Base-by-base conservation (phyloP, 2,329 filamentous ascomycete genomes). In the Rasamsonia emersonii region DNA sequence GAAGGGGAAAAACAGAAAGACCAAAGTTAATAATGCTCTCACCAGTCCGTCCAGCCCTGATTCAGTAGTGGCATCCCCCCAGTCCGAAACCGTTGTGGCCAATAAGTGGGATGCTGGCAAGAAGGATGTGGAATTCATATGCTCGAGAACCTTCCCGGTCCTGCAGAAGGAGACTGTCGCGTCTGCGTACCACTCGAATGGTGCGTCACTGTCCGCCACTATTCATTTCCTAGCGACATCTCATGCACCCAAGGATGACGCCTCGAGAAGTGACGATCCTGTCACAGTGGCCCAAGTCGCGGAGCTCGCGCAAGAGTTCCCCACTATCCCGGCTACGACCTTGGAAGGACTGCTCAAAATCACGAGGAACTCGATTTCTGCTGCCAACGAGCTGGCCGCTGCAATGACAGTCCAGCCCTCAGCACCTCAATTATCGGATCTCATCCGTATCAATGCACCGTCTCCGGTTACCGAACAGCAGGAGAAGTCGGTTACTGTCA, bases 111-210 rank as follows among this genome's bases (percentile, higher is more conserved):
- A 72, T 36, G 62, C 59, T 18, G 69, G 66, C 2, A 65, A 58
- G 26, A 59, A 68, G 31, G 75, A 81, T 40, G 63, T 82, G 9
- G 70, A 77, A 0, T 79, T 78, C 40, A 71, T 82, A 33, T 64
- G 65, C 9, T 64, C 65, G 6, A 65, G 70, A 23, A 68, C 64
- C 3, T 51, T 51, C 3, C 65, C 68, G 17, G 58, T 67, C 2
- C 48, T 71, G 9, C 50, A 68, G 3, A 56, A 58, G 18, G 56
- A 64, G 18, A 53, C 56, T 0, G 64, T 79, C 3, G 59, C 64
- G 2, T 77, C 76, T 0, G 46, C 71, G 2, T 82, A 82, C 45
- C 70, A 80, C 50, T 52, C 61, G 7, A 70, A 73, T 35, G 67
- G 70, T 9, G 71, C 70, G 2, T 77, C 73, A 5, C 46, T 77